phyloP scores from a whole-genome alignment of 2,329 filamentous ascomycete species.

The Pseudogymnoascus sp. region DNA sequence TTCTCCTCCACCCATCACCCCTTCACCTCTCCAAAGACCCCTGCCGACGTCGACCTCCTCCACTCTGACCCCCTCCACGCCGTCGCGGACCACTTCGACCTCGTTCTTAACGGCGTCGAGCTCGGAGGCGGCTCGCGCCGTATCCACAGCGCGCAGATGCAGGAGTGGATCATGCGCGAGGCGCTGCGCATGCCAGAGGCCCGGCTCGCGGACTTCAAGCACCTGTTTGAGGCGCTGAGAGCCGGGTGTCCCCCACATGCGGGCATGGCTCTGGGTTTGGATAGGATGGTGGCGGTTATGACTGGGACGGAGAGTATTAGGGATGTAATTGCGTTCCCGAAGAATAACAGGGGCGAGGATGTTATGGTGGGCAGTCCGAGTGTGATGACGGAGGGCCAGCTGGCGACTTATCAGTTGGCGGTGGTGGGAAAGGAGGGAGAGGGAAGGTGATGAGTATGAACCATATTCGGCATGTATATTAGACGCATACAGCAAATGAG shows the following conservation, averaged over 20 bases:
- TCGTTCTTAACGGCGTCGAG: conserved; percentile 92
- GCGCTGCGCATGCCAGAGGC: conserved; percentile 53
- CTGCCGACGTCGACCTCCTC: conserved; percentile 65
- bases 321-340: conserved; percentile 96
- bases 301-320: conserved; percentile 67
- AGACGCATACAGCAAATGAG: background rate
- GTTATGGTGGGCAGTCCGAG: conserved; percentile 71
- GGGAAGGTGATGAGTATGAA: background rate
- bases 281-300: conserved; percentile 75
- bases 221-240: conserved; percentile 72
- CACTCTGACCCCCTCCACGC: conserved; percentile 62
- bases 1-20: conserved; percentile 89
- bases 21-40: conserved; percentile 77
- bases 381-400: conserved; percentile 47
- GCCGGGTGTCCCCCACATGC: conserved; percentile 92
- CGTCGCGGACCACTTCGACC: conserved; percentile 84
- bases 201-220: conserved; percentile 71
- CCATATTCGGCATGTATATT: background rate
- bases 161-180: conserved; percentile 76
- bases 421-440: conserved; percentile 8
- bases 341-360: conserved; percentile 85
- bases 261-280: conserved; percentile 86
- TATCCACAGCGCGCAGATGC: conserved; percentile 77
- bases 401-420: conserved; percentile 22
- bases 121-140: conserved; percentile 86